Evolutionary conservation across 331 rosid species (phyloP), one percentile per base, ranked within the genome.

Genomic region (Ulmus americana): DNA sequence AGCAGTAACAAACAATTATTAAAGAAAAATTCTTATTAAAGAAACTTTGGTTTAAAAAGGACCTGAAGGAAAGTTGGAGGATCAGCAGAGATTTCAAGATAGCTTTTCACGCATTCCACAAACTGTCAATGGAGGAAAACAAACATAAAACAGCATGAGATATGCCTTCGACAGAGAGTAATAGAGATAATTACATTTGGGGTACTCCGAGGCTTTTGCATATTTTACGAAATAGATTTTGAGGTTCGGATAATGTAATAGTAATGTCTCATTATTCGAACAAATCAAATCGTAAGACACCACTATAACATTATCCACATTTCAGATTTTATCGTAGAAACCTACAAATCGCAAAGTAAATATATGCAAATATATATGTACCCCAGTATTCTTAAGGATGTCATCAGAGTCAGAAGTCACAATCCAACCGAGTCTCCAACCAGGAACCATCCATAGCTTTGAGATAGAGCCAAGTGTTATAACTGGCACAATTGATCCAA

Each of bases 361-460:
- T 6, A 63, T 39, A 15, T 28, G 16, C 14, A 28, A 41, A 39
- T 2, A 45, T 8, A 44, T 4, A 9, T 48, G 4, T 6, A 82
- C 86, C 81, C 74, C 75, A 48, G 59, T 44, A 18, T 68, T 64
- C 8, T 3, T 20, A 45, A 83, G 62, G 55, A 76, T 42, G 20
- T 51, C 48, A 6, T 64, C 18, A 11, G 83, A 81, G 42, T 83
- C 88, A 49, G 22, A 46, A 7, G 59, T 35, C 38, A 77, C 85
- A 46, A 77, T 68, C 85, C 85, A 83, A 13, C 83, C 83, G 41
- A 80, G 64, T 68, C 78, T 59, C 88, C 81, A 80, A 20, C 88
- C 88, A 46, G 81, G 85, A 59, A 80, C 77, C 18, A 65, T 5
- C 79, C 77, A 80, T 69, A 72, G 56, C 79, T 77, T 83, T 3